Evolutionary conservation across 768 basidiomycete species (phyloP), one percentile per base, ranked within the genome.

Genomic region (Tylopilus subfusipes): DNA sequence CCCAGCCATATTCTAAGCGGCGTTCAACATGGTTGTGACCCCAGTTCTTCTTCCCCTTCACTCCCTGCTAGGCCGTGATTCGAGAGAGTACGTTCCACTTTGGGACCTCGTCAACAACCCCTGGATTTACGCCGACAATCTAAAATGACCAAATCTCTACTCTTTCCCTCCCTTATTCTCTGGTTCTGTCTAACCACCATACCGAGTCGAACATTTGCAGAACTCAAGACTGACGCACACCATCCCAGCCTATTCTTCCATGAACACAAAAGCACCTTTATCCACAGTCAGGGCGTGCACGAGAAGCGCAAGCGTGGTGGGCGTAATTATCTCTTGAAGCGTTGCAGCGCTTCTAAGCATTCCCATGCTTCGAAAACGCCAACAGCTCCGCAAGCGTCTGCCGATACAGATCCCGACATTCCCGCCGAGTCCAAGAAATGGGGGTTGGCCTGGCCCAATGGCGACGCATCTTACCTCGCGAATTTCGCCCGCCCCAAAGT

Each of bases 361-460:
- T 25, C 58, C 42, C 55, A 43, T 43, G n/a, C 30, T 25, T 52
- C 52, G 31, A 36, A 51, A 25, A 7, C 58, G 2, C 29, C 49
- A 52, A 13, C 47, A 11, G 34, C 24, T 19, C 12, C 55, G 5
- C 43, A 44, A 36, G 34, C 6, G 10, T 24, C 53, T 0, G 30
- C 47, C 12, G 19, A 38, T 25, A 0, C 43, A 6, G 19, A 45
- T n/a, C n/a, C 29, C 9, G 9, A 40, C 3, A 1, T 33, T 39
- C 13, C 50, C 0, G 24, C 14, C 16, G 50, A 5, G 45, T 36
- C 45, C 18, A 71, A 67, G 42, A 90, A 89, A 71, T 77, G 81
- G 42, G 85, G 88, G 49, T 62, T 87, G 31, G 86, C 80, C 13
- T 93, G 88, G 86, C 77, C 85, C 34, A 79, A 83, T 53, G 77